These are phyloP conservation scores for Globisporangium viniferum DNA, from an alignment of 352 stramenopile genomes.

Conservation along the genomic window DNA sequence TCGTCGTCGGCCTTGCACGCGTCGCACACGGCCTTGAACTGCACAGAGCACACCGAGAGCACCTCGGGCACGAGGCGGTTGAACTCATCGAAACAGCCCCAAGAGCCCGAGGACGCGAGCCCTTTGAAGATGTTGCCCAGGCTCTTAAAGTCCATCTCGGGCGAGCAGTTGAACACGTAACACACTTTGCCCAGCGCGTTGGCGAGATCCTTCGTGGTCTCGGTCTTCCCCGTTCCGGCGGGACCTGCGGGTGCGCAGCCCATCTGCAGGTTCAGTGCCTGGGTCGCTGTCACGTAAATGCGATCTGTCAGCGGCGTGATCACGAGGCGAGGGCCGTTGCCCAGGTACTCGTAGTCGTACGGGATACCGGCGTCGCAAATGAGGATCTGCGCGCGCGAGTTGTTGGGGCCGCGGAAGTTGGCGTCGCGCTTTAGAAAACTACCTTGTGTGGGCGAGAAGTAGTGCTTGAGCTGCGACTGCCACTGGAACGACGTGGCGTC, in stretches of 20 bases:
- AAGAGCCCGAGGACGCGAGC: slow-evolving; percentile 91
- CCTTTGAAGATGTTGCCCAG: slow-evolving; percentile 98
- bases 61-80: slow-evolving; percentile 95
- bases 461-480: slow-evolving; percentile 96
- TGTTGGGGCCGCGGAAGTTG: slow-evolving; percentile 80
- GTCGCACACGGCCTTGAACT: slow-evolving; percentile 96
- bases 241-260: slow-evolving; percentile 76
- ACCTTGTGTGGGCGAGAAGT: slow-evolving; percentile 85
- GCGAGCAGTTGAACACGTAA: slow-evolving; percentile 96
- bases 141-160: slow-evolving; percentile 96
- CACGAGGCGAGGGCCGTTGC: slow-evolving; percentile 92
- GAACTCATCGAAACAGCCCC: slow-evolving; percentile 97
- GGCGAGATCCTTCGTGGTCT: slow-evolving; percentile 95
- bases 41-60: slow-evolving; percentile 91
- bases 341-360: slow-evolving; percentile 97
- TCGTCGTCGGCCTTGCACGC: slow-evolving; percentile 93
- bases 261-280: slow-evolving; percentile 93
- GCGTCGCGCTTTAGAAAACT: slow-evolving; percentile 91
- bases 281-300: slow-evolving; percentile 95
- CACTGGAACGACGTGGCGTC: slow-evolving; percentile 90
- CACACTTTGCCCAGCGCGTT: slow-evolving; percentile 94
- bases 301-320: slow-evolving; percentile 96
- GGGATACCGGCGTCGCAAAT: slow-evolving; percentile 93
- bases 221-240: slow-evolving; percentile 92
- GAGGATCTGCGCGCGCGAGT: slow-evolving; percentile 78